Base-by-base conservation (phyloP, 2,329 filamentous ascomycete species). In the Mycosphaerella sp. region DNA sequence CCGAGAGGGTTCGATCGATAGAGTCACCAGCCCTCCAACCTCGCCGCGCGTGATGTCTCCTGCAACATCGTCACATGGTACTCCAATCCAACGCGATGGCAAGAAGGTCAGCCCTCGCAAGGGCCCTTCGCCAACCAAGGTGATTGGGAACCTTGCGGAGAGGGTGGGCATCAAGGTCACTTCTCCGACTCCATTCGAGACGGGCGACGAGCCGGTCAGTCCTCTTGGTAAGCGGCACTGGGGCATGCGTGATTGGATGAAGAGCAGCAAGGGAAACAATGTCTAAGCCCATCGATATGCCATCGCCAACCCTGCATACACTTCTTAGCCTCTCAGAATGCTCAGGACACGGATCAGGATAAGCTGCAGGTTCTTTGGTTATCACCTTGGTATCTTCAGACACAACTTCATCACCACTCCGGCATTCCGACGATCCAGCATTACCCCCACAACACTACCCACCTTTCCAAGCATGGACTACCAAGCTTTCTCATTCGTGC, bases 61-160 rank as follows among this genome's bases (percentile, higher is more conserved):
- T 32, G 40, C 53, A 17, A 51, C 54, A 6, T 62, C 62, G 7
- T 60, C 64, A 7, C 54, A 45, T 11, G 52, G 50, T 29, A 64
- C 55, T 39, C 60, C 64, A 14, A 31, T 36, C 29, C 48, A 41
- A 17, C 44, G 45, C 31, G 48, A 53, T 26, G 47, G 45, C 38
- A 56, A 41, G 47, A 52, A 45, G 49, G 50, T 49, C 31, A 62
- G 57, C 39, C 59, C 62, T 10, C 54, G 40, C 51, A 67, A 64
- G 52, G 51, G 53, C 14, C 64, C 64, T 31, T 76, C 74, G 6
- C 74, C 74, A 14, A 69, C 74, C 48, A 75, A 76, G 59, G 72
- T 68, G 46, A 74, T 76, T 45, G 74, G 75, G 63, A 69, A 72
- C 41, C 70, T 77, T 34, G 74, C 73, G 31, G 74, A 72, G 65